Evolutionary conservation across 1,139 yeast genomes (phyloP).

Genomic region (Candida dubliniensis): DNA sequence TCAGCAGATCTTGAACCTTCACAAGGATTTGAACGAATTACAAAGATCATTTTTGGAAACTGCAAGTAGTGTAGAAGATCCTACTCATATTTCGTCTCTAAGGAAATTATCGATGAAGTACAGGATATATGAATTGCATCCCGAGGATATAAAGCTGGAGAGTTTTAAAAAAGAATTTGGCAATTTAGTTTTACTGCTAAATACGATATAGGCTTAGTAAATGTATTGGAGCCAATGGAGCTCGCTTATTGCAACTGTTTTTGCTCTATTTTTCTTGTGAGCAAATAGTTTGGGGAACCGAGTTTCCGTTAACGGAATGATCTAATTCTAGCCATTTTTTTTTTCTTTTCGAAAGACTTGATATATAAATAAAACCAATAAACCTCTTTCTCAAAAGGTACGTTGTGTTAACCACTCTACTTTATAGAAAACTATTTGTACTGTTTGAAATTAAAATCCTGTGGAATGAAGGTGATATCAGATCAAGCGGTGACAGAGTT

Average conservation of each 20-base stretch:
- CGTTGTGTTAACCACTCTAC: not conserved
- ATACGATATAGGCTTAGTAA: conserved; percentile 4
- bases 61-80: conserved; percentile 8
- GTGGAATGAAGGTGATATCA: conserved; percentile 29
- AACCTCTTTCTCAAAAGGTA: too few species aligned
- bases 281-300: too few species aligned
- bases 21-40: conserved; percentile 20
- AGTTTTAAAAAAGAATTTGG: not conserved
- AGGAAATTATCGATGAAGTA: conserved; percentile 34
- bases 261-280: not conserved
- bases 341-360: not conserved
- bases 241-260: not conserved
- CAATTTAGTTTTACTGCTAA: not conserved
- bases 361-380: too few species aligned
- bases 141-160: conserved; percentile 4
- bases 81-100: conserved; percentile 13
- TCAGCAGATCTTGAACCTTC: conserved; percentile 17
- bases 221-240: not conserved
- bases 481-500: conserved; percentile 23
- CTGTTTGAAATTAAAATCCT: not conserved
- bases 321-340: not conserved
- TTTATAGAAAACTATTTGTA: not conserved
- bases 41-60: conserved; percentile 28
- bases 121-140: conserved; percentile 24
- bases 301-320: too few species aligned